A percentile compares a stretch with the other conserved stretches of the same genome.
Evolutionary conservation across 2,329 filamentous ascomycete species (phyloP).

Genomic region (Endocalyx cinctus): DNA sequence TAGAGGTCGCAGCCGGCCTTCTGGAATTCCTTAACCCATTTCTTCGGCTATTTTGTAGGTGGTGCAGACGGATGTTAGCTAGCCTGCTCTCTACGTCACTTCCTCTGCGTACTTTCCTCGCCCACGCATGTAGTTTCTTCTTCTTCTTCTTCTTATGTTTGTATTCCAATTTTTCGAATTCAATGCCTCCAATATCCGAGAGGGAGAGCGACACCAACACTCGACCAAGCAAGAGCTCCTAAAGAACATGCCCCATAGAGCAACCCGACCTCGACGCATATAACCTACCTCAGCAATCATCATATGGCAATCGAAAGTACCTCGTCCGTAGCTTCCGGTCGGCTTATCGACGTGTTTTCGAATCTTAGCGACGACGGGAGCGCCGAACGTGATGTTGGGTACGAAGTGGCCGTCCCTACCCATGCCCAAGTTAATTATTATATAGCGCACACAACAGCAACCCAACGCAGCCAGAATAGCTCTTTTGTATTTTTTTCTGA

Average conservation of each 20-base stretch:
- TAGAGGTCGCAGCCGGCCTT: conserved; percentile 96
- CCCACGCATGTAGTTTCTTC: too few species aligned
- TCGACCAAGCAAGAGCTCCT: background rate
- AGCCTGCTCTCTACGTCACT: too few species aligned
- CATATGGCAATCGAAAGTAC: conserved; percentile 99
- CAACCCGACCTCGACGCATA: too few species aligned
- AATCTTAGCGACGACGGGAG: conserved; percentile 92
- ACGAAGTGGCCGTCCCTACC: conserved; percentile 96
- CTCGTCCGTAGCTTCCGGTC: conserved; percentile 63
- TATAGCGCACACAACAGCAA: too few species aligned
- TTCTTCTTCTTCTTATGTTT: too few species aligned
- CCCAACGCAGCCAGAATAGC: too few species aligned
- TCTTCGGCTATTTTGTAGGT: conserved; percentile 68
- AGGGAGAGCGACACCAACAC: too few species aligned
- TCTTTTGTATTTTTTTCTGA: background rate
- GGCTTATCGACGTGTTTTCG: conserved; percentile 78
- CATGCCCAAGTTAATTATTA: conserved; percentile 1
- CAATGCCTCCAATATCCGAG: too few species aligned
- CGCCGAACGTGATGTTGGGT: conserved; percentile 95
- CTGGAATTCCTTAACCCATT: conserved; percentile 95
- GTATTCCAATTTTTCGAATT: too few species aligned
- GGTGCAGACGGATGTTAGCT: conserved; percentile 1
- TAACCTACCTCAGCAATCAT: conserved; percentile 88
- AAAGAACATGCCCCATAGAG: too few species aligned
- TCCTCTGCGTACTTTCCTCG: too few species aligned